Conservation (phyloP, 306 rosid species). For the Canavalia gladiata region DNA sequence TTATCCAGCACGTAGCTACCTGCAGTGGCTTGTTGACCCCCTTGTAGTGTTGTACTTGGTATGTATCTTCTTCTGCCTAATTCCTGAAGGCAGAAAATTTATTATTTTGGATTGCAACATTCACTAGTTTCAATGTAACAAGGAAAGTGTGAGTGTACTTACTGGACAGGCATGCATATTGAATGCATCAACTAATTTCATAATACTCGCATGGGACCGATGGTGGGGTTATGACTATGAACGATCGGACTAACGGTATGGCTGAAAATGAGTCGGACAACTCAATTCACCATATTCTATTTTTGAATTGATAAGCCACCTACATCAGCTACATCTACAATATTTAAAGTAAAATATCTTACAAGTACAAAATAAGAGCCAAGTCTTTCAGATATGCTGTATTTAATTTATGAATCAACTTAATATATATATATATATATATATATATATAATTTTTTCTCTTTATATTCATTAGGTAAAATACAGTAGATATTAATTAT, state of each 20-base stretch:
- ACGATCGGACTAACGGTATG: neutral
- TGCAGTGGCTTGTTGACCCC: too few relatives aligned
- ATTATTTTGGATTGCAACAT: too few relatives aligned
- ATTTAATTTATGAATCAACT: neutral
- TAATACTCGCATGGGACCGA: neutral
- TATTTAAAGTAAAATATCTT: conserved; percentile 23
- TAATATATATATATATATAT: too few relatives aligned
- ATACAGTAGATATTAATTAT: too few relatives aligned
- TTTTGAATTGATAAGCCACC: conserved; percentile 4
- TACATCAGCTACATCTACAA: conserved; percentile 5
- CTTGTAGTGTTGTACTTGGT: too few relatives aligned
- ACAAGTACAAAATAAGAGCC: neutral
- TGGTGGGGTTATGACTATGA: neutral
- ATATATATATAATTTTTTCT: too few relatives aligned
- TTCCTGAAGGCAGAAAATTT: too few relatives aligned
- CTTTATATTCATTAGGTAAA: too few relatives aligned
- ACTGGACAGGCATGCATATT: neutral
- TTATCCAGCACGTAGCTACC: too few relatives aligned
- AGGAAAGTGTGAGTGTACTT: too few relatives aligned
- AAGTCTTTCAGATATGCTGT: neutral
- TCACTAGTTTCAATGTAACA: too few relatives aligned
- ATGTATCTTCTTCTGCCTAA: too few relatives aligned
- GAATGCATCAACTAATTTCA: neutral
- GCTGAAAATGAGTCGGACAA: neutral
- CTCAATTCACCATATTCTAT: conserved; percentile 13